Base-by-base conservation (phyloP, 208 protist genomes). In the Crithidia fasciculata region DNA sequence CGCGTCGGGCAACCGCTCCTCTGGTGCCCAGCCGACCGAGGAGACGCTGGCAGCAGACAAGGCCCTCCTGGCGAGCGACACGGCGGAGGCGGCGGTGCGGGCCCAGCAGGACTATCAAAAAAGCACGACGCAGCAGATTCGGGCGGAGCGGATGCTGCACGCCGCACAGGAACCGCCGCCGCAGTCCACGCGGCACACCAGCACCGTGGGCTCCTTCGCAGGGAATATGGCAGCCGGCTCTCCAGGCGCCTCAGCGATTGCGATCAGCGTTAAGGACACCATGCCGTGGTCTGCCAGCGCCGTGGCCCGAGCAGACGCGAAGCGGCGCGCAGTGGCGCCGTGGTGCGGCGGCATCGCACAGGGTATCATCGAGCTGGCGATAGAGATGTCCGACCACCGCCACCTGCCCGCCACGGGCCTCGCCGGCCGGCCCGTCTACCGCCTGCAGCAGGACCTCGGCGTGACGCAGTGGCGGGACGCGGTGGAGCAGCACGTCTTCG, bases 301-400 rank as follows among this genome's bases (percentile, higher is more conserved):
- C 8, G 37, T 60, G 15, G 40, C 69, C 4, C 69, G 59, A 3
- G 69, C 59, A 28, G 57, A 66, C 47, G 41, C 69, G 16, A 70
- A 45, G 52, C 63, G 53, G 43, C 62, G 50, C 4, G 74, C 64
- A 2, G 57, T 19, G 2, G 36, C 50, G n/a, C 66, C 74, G 28
- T 87, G 88, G 60, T 92, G 88, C 63, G 70, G 74, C 5, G 61
- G 18, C 1, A 73, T 96, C 9, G 80, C 79, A 5, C 43, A 62
- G 2, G 91, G 91, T 19, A 7, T 96, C 2, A 74, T 86, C 8
- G 82, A 94, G 54, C 61, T 96, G 13, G 80, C 89, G 16, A 73
- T 96, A 36, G 68, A 71, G 40, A 87, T 96, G n/a, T 90, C 88
- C 5, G 88, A 96, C 45, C 87, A 87, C 58, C 87, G 88, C 43